Conservation (phyloP, 179 eudicot species). For the Pouteria campechiana region DNA sequence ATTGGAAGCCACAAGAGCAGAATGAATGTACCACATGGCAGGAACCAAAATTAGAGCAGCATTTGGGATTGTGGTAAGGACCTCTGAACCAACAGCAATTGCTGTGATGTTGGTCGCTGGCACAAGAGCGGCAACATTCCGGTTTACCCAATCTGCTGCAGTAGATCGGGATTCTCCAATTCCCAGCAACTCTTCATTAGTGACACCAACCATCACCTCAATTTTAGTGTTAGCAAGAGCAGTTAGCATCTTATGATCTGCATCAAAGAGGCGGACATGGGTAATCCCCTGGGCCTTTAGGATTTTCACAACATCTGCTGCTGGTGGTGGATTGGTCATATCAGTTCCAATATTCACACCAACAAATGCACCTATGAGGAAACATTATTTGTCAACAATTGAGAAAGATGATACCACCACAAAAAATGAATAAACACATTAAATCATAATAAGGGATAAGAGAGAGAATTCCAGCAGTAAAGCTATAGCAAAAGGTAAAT, state of each 20-base stretch:
- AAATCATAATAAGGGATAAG: too few relatives aligned
- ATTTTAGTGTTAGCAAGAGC: slow-evolving; percentile 79
- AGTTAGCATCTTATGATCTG: slow-evolving; percentile 68
- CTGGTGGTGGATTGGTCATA: slow-evolving; percentile 83
- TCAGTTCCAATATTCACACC: slow-evolving; percentile 89
- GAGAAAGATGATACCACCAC: too few relatives aligned
- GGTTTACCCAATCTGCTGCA: slow-evolving; percentile 85
- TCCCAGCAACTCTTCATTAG: slow-evolving; percentile 75
- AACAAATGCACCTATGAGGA: slow-evolving; percentile 68
- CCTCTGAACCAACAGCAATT: slow-evolving; percentile 84
- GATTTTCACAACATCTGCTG: slow-evolving; percentile 81
- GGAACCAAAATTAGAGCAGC: slow-evolving; percentile 50
- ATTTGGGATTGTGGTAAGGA: slow-evolving; percentile 54
- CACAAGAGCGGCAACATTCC: slow-evolving; percentile 66
- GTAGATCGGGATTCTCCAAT: slow-evolving; percentile 82
- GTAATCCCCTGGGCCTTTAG: slow-evolving; percentile 71
- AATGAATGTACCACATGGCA: slow-evolving; percentile 60
- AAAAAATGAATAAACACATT: too few relatives aligned
- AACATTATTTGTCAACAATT: too few relatives aligned
- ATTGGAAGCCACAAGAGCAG: slow-evolving; percentile 77
- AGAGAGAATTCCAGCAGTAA: too few relatives aligned
- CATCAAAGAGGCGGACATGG: slow-evolving; percentile 65
- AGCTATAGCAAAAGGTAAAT: too few relatives aligned
- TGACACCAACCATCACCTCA: slow-evolving; percentile 54
- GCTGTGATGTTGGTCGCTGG: slow-evolving; percentile 79